Evolutionary conservation across 2,329 filamentous ascomycete species (phyloP).

Genomic region (Trichoderma sp.): DNA sequence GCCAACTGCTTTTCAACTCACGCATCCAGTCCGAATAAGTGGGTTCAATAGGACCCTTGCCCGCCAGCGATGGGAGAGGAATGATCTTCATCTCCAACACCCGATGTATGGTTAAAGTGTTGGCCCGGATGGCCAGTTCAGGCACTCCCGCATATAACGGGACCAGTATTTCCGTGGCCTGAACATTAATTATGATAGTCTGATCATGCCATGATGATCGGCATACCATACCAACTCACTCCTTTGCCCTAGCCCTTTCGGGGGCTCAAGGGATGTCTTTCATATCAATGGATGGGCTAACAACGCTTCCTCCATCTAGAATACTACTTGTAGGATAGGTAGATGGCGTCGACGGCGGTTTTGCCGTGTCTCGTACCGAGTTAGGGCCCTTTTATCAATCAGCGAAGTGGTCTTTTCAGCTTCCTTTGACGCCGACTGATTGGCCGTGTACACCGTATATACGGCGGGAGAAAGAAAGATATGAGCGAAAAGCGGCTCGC

Average conservation of each 20-base stretch:
- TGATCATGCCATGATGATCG: slow-evolving; percentile 10
- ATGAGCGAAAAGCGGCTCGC: not conserved
- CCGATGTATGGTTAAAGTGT: not conserved
- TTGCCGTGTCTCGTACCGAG: not conserved
- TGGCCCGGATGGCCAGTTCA: not conserved
- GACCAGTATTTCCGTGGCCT: not conserved
- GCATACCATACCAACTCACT: not conserved
- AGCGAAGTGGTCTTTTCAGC: not conserved
- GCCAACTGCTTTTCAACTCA: not conserved
- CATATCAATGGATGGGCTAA: not conserved
- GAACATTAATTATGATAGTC: not conserved
- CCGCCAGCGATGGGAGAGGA: not conserved
- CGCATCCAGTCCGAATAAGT: not conserved
- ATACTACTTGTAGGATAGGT: not conserved
- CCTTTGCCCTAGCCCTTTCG: not conserved
- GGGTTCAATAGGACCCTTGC: not conserved
- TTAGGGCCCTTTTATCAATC: not conserved
- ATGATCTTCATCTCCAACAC: not conserved
- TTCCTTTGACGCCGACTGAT: no score
- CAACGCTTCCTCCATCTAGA: not conserved
- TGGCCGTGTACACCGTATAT: not conserved
- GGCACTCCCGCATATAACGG: slow-evolving; percentile 2
- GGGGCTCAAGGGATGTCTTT: not conserved
- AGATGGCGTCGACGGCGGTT: not conserved
- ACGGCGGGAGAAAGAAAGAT: not conserved